Percentiles rank a stretch among this genome's conserved stretches.
phyloP scores from a whole-genome alignment of 164 flowering plant species.

The Magnolia officinalis region DNA sequence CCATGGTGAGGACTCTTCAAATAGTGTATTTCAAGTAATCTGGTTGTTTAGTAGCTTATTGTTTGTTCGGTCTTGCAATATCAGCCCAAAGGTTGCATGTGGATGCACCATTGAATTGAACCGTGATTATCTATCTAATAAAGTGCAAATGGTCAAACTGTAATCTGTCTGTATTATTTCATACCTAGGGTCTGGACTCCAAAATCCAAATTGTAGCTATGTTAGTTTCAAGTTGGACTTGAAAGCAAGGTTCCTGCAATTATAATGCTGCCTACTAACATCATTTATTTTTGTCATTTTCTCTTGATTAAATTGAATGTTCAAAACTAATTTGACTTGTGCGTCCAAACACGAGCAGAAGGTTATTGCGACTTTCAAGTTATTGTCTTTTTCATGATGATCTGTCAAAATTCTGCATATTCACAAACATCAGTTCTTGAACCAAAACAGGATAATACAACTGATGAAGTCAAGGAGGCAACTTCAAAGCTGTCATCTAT shows the following conservation, averaged over 20 bases:
- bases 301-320: background rate
- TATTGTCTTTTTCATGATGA: background rate
- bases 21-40: background rate
- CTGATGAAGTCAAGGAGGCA: conserved; percentile 56
- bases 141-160: background rate
- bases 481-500: conserved; percentile 63
- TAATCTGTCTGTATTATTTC: no score
- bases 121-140: background rate
- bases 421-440: conserved; percentile 5
- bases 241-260: background rate
- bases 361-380: background rate
- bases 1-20: conserved; percentile 36
- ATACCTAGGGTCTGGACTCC: background rate
- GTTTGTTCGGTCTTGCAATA: background rate
- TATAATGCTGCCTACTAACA: background rate
- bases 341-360: background rate
- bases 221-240: background rate
- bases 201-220: background rate
- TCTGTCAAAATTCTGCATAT: background rate
- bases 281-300: no score
- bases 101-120: background rate
- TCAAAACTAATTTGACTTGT: background rate
- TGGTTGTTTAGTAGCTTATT: background rate
- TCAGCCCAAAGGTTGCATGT: background rate
- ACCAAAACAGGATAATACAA: conserved; percentile 51